A percentile compares a stretch with the other conserved stretches of the same genome.
phyloP scores from a whole-genome alignment of 768 basidiomycete genomes.

The Russula brevipes region DNA sequence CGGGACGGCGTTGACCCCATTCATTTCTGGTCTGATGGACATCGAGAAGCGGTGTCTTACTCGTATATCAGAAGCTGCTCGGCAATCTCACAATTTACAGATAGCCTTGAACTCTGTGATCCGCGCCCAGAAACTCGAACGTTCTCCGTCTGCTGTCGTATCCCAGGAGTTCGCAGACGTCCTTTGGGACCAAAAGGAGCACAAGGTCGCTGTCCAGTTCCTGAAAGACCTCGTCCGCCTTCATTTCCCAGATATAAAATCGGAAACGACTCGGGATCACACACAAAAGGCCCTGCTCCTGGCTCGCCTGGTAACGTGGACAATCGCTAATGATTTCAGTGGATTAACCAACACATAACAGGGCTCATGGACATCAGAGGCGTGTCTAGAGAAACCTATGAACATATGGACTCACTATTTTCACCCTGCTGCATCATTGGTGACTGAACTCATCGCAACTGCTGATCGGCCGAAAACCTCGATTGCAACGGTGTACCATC shows the following conservation, averaged over 20 bases:
- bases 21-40: conserved; percentile 45
- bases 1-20: conserved; percentile 59
- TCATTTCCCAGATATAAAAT: conserved; percentile 20
- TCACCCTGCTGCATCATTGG: conserved; percentile 46
- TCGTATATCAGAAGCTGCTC: conserved; percentile 64
- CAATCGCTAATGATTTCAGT: not conserved
- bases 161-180: conserved; percentile 84
- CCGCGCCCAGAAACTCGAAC: conserved; percentile 61
- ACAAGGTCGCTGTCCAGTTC: conserved; percentile 72
- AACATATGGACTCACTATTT: conserved; percentile 72
- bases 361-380: conserved; percentile 90
- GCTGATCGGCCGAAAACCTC: conserved; percentile 18
- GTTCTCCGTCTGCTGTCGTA: conserved; percentile 44
- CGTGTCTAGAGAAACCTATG: conserved; percentile 72
- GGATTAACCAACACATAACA: conserved; percentile 30
- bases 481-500: conserved; percentile 59
- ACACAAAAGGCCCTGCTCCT: conserved; percentile 41
- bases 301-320: conserved; percentile 56
- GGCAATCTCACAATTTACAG: conserved; percentile 62
- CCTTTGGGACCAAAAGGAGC: conserved; percentile 84
- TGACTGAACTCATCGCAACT: conserved; percentile 24
- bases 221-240: conserved; percentile 43
- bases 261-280: conserved; percentile 9
- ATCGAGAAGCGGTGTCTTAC: conserved; percentile 70
- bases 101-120: conserved; percentile 83